Evolutionary conservation across 139 green algal genomes (phyloP).

Genomic region (Micractinium sp.): DNA sequence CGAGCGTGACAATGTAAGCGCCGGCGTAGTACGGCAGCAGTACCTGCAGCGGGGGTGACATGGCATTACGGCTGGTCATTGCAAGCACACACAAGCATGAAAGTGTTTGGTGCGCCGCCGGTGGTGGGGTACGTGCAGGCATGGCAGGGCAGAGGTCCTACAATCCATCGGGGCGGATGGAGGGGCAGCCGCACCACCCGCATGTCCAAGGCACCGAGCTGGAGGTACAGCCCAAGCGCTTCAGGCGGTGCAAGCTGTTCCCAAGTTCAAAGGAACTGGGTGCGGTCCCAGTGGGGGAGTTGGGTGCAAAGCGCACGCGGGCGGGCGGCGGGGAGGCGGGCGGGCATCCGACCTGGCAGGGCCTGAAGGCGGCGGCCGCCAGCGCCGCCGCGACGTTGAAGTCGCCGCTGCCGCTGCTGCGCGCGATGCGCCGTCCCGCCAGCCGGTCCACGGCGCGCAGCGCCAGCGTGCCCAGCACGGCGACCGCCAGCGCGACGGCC

Average conservation of each 20-base stretch:
- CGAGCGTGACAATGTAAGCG: slow-evolving; percentile 10
- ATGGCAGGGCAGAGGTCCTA: too few species aligned
- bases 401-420: neutral
- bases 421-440: neutral
- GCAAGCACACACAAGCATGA: too few species aligned
- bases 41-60: neutral
- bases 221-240: too few species aligned
- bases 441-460: neutral
- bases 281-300: too few species aligned
- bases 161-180: too few species aligned
- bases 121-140: too few species aligned
- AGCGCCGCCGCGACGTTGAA: neutral
- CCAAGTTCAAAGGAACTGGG: too few species aligned
- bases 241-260: too few species aligned
- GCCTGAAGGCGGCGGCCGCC: slow-evolving; percentile 5
- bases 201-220: too few species aligned
- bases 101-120: too few species aligned
- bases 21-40: slow-evolving; percentile 3
- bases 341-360: neutral
- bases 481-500: neutral
- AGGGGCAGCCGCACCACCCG: neutral
- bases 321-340: too few species aligned
- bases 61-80: too few species aligned
- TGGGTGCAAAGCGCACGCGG: neutral
- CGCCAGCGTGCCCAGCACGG: neutral